phyloP scores from a whole-genome alignment of 2,329 filamentous ascomycete species.

The Samsoniella hepiali region DNA sequence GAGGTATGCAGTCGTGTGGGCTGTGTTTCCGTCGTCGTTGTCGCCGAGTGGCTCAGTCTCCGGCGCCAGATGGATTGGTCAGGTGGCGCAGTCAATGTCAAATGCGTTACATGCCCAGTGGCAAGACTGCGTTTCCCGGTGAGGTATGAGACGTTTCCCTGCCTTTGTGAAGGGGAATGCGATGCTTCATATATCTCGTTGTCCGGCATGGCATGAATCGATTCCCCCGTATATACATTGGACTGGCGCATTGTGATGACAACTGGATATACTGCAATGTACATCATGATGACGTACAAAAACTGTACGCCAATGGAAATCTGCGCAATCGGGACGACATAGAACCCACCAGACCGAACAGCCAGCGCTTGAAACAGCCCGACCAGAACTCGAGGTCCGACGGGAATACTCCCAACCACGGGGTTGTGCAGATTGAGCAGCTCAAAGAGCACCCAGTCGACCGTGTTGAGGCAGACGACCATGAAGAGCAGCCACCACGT shows the following conservation, averaged over 20 bases:
- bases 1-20: not conserved
- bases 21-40: not conserved
- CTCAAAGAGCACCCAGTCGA: conserved; percentile 65
- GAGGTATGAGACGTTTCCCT: not conserved
- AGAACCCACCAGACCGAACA: conserved; percentile 64
- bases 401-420: conserved; percentile 48
- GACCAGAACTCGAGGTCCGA: conserved; percentile 55
- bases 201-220: conserved; percentile 55
- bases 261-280: conserved; percentile 61
- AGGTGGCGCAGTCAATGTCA: not conserved
- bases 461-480: conserved; percentile 56
- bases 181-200: not conserved
- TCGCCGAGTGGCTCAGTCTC: not conserved
- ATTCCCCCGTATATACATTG: conserved; percentile 69
- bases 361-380: conserved; percentile 62
- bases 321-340: conserved; percentile 58
- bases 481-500: conserved; percentile 66
- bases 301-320: conserved; percentile 57
- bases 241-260: conserved; percentile 64
- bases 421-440: conserved; percentile 62
- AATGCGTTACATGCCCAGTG: not conserved
- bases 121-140: not conserved
- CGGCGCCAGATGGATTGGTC: not conserved
- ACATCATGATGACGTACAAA: conserved; percentile 63
- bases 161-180: not conserved